Conservation (phyloP, 768 basidiomycete genomes). For the Scleroderma citrinum region DNA sequence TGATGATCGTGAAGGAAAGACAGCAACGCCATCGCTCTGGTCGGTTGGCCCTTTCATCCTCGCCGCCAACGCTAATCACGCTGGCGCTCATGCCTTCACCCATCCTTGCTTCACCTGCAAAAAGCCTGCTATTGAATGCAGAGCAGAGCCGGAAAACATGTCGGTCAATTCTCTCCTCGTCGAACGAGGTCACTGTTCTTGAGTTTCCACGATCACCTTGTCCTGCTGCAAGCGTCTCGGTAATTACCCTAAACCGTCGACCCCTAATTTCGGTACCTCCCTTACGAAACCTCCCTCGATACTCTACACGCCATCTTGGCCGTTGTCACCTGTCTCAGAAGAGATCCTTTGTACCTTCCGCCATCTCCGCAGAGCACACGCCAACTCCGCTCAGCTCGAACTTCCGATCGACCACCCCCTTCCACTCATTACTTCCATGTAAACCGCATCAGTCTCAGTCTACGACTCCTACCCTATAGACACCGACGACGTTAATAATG, state of each 20-base stretch:
- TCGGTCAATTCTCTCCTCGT: background rate
- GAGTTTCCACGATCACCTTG: background rate
- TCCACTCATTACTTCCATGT: conserved; percentile 11
- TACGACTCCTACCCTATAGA: conserved; percentile 6
- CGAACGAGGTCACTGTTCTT: background rate
- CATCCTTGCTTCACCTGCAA: background rate
- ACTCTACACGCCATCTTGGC: background rate
- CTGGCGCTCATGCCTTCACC: conserved; percentile 8
- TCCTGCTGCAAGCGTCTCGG: background rate
- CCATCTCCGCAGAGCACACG: background rate
- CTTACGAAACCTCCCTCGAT: background rate
- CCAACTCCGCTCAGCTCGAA: conserved; percentile 2
- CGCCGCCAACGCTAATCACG: conserved; percentile 13
- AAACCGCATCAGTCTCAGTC: background rate
- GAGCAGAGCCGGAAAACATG: background rate
- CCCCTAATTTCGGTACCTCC: conserved; percentile 3
- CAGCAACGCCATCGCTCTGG: conserved; percentile 4
- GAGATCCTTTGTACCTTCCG: background rate
- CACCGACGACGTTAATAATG: conserved; percentile 19
- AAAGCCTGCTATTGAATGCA: background rate
- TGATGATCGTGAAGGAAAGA: conserved; percentile 11
- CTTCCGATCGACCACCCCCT: conserved; percentile 22
- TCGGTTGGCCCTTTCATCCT: conserved; percentile 17
- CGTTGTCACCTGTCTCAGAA: background rate
- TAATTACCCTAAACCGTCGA: conserved; percentile 1